Conservation (phyloP, 2,329 filamentous ascomycete genomes). For the Xylaria sp. region DNA sequence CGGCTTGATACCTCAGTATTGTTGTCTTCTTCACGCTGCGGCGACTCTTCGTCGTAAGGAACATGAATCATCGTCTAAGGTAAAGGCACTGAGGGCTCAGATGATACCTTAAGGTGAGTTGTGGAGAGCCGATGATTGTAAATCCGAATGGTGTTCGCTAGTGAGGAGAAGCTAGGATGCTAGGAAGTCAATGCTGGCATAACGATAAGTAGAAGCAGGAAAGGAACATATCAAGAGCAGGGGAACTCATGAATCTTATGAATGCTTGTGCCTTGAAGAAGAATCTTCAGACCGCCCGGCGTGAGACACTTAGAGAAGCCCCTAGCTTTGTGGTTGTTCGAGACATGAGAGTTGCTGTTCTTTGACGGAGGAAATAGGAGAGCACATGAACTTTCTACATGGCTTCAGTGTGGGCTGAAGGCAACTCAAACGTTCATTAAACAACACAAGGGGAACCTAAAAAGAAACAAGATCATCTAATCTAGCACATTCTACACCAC, state of each 20-base stretch:
- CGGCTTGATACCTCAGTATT: background rate
- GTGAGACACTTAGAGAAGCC: background rate
- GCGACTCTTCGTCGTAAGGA: background rate
- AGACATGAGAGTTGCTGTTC: background rate
- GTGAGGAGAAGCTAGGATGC: background rate
- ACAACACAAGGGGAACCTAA: background rate
- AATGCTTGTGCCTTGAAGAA: background rate
- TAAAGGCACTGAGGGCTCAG: background rate
- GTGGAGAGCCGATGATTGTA: background rate
- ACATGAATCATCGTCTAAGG: slow-evolving; percentile 6
- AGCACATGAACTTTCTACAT: slow-evolving; percentile 1
- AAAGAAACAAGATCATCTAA: background rate
- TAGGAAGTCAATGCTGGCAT: background rate
- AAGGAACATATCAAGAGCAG: background rate
- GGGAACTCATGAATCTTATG: background rate
- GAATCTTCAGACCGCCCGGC: background rate
- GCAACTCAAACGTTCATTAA: background rate
- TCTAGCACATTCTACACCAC: background rate
- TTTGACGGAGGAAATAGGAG: background rate
- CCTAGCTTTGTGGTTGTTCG: background rate
- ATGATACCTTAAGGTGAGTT: background rate
- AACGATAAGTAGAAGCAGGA: too few species aligned
- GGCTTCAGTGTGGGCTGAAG: background rate
- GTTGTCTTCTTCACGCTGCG: background rate
- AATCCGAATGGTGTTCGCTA: background rate